These are phyloP conservation scores for Hibiscus tridactylites DNA, from an alignment of 345 rosid species.

Conservation along the genomic window DNA sequence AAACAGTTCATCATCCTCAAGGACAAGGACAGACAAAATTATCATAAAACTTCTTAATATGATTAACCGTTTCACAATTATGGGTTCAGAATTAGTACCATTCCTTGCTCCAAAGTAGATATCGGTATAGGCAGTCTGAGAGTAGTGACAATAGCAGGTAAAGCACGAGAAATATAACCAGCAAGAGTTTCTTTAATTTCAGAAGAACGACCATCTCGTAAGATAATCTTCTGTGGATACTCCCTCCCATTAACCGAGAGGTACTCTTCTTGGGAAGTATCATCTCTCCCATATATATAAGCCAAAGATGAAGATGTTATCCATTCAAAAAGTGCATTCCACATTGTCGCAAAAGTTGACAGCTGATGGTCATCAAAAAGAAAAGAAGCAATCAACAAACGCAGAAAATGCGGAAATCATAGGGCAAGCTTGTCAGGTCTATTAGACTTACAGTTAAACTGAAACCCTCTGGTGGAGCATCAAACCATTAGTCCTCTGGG, in stretches of 20 bases:
- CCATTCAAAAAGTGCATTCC: slow-evolving; percentile 86
- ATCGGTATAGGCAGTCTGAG: slow-evolving; percentile 55
- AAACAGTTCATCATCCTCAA: not conserved
- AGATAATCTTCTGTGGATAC: slow-evolving; percentile 46
- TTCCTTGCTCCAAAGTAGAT: slow-evolving; percentile 69
- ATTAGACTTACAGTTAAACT: slow-evolving; percentile 49
- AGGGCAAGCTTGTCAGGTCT: not conserved
- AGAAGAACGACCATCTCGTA: slow-evolving; percentile 63
- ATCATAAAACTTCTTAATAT: not conserved
- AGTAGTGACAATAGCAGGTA: slow-evolving; percentile 60
- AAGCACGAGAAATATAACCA: slow-evolving; percentile 69
- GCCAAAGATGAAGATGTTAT: slow-evolving; percentile 83
- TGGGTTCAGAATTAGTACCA: slow-evolving; percentile 34
- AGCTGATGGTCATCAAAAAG: slow-evolving; percentile 31
- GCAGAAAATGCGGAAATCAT: not conserved
- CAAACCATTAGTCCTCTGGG: slow-evolving; percentile 77
- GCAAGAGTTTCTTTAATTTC: slow-evolving; percentile 77
- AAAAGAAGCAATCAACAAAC: not conserved
- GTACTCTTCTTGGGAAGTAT: slow-evolving; percentile 59
- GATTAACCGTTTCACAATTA: not conserved
- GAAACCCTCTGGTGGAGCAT: slow-evolving; percentile 79
- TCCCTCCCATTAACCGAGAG: slow-evolving; percentile 52
- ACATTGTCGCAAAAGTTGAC: slow-evolving; percentile 81
- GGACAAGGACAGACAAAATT: slow-evolving; percentile 7
- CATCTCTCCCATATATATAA: slow-evolving; percentile 77